Evolutionary conservation across 352 stramenopile genomes (phyloP).

Genomic region (Pythium utonaiense): DNA sequence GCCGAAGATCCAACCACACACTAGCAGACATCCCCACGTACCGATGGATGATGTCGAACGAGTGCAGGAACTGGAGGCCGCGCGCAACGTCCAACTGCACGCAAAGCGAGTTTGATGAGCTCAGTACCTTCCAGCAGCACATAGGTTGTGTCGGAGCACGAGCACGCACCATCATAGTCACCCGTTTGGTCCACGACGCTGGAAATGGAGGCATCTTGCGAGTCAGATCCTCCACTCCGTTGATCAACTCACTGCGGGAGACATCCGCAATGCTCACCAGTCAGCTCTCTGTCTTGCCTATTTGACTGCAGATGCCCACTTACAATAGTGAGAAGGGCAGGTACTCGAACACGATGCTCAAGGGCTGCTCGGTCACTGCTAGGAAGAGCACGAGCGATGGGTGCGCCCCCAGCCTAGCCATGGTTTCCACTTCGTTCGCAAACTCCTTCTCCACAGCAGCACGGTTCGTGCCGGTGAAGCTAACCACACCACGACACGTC

Average conservation of each 20-base stretch:
- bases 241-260: slow-evolving; percentile 61
- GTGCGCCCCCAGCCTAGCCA: slow-evolving; percentile 57
- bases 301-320: slow-evolving; percentile 5
- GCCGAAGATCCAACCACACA: background rate
- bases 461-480: slow-evolving; percentile 49
- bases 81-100: slow-evolving; percentile 59
- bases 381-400: slow-evolving; percentile 71
- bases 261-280: background rate
- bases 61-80: slow-evolving; percentile 73
- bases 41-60: slow-evolving; percentile 80
- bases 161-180: slow-evolving; percentile 67
- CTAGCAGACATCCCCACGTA: slow-evolving; percentile 14
- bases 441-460: slow-evolving; percentile 64
- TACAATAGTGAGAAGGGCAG: slow-evolving; percentile 80
- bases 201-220: slow-evolving; percentile 61
- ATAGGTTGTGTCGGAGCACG: no score
- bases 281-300: background rate
- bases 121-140: no score
- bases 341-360: slow-evolving; percentile 73
- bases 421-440: slow-evolving; percentile 72
- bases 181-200: slow-evolving; percentile 71
- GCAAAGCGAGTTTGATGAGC: background rate
- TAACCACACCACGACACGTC: slow-evolving; percentile 5
- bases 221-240: slow-evolving; percentile 49
- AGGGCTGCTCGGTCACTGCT: slow-evolving; percentile 50